Percentiles rank a stretch among this genome's conserved stretches.
phyloP scores from a whole-genome alignment of 208 protist species.

The Phytomonas serpens region DNA sequence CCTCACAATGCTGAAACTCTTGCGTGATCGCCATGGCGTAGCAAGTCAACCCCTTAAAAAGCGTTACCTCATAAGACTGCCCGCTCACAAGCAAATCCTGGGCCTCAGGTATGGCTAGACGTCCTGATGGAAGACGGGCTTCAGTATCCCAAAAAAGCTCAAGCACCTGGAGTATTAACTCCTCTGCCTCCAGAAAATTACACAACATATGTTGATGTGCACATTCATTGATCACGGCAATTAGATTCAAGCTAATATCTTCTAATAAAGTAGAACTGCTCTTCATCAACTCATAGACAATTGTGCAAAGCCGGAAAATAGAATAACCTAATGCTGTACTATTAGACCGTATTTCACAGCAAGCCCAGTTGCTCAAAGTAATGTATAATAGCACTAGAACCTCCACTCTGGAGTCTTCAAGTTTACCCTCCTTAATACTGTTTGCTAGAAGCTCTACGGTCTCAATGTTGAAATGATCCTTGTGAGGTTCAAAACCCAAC shows the following conservation, averaged over 20 bases:
- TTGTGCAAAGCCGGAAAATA: neutral
- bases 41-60: neutral
- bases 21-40: neutral
- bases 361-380: neutral
- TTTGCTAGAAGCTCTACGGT: neutral
- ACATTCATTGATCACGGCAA: neutral
- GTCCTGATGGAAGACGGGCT: neutral
- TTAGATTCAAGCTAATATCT: neutral
- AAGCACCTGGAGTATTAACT: neutral
- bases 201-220: neutral
- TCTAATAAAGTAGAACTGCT: neutral
- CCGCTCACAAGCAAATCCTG: neutral
- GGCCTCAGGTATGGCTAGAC: neutral
- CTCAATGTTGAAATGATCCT: neutral
- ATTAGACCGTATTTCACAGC: neutral
- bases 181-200: neutral
- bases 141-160: neutral
- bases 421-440: neutral
- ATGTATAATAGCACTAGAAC: conserved; percentile 1
- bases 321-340: neutral
- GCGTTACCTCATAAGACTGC: neutral
- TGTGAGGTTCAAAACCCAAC: neutral
- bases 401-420: neutral
- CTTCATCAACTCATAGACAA: neutral
- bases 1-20: neutral